Evolutionary conservation across 1,284 basidiomycete genomes (phyloP), one percentile per base, ranked within the genome.

Genomic region (Uromyces viciae-fabae): DNA sequence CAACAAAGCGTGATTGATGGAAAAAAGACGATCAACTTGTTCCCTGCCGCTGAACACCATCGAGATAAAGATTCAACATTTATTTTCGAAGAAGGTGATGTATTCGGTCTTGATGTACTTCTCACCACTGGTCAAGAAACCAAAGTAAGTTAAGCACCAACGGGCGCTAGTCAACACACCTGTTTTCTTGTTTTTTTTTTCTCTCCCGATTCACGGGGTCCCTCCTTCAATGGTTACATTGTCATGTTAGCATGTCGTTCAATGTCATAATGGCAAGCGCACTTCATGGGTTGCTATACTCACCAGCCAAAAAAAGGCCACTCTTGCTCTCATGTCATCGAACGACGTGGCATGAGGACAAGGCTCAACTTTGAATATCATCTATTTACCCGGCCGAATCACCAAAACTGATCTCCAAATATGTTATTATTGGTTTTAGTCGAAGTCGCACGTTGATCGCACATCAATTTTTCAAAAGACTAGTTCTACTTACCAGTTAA

Each of bases 21-120:
- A 83, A 97, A 96, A 90, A 98, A 98, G 89, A 91, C 95, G 81
- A 88, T 99, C 87, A 93, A 97, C 83, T 88, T 95, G 82, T 95
- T 95, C 88, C 94, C 95, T 46, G 90, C 90, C 58, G 91, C 94
- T 82, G 88, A 89, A 79, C 93, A 95, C 87, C 93, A 90, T 87
- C 89, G 91, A 84, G 94, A 95, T 83, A 92, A 93, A 83, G 94
- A 96, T 82, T 84, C 84, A 85, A 88, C 91, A 72, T 90, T 89
- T 58, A 92, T 91, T 2, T 95, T 97, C 84, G 93, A 93, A 77
- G 95, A 98, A 88, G 92, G 92, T 83, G 96, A 99, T 85, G 94
- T 99, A 22, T 99, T 94, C 86, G 96, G 96, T 58, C 91, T 99
- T 83, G 97, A 98, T 87, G 90, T 99, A 83, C 89, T 96, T 81